These are phyloP conservation scores for Mariannaea elegans DNA, from an alignment of 2,329 filamentous ascomycete species.

Conservation along the genomic window DNA sequence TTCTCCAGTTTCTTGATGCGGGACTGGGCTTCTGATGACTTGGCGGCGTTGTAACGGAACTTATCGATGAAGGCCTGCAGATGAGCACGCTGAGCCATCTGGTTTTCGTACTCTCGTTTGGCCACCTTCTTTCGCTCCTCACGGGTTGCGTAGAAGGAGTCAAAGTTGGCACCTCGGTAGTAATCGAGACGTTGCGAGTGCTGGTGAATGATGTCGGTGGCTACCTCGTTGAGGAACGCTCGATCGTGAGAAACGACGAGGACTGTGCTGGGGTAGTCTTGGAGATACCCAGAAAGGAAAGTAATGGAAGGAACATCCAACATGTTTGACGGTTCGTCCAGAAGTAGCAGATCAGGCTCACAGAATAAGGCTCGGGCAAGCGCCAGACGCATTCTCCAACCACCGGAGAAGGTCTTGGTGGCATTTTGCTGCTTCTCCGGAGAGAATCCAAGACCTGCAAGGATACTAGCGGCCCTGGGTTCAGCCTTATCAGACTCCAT, in stretches of 20 bases:
- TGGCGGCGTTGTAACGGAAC: conserved; percentile 98
- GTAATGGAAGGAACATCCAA: conserved; percentile 99
- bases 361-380: conserved; percentile 96
- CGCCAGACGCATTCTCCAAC: conserved; percentile 98
- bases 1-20: conserved; percentile 99
- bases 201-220: conserved; percentile 99
- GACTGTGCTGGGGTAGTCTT: conserved; percentile 92
- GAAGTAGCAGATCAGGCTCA: conserved; percentile 92
- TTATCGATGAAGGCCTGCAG: conserved; percentile 99
- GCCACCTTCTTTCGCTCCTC: conserved; percentile 97
- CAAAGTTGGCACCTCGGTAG: conserved; percentile 97
- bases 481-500: conserved; percentile 99
- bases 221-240: conserved; percentile 98
- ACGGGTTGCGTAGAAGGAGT: conserved; percentile 95
- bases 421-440: conserved; percentile 89
- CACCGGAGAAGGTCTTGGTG: conserved; percentile 98
- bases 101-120: conserved; percentile 97
- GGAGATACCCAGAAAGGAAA: conserved; percentile 95
- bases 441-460: conserved; percentile 97
- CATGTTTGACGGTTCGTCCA: conserved; percentile 99
- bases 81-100: conserved; percentile 93
- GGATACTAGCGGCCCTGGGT: conserved; percentile 91
- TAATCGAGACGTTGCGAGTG: conserved; percentile 97
- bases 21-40: conserved; percentile 97
- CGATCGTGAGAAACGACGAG: conserved; percentile 98